A percentile compares a stretch with the other conserved stretches of the same genome.
Evolutionary conservation across 371 early-diverging fungal species (phyloP).

Genomic region (Choanephora cucurbitarum): DNA sequence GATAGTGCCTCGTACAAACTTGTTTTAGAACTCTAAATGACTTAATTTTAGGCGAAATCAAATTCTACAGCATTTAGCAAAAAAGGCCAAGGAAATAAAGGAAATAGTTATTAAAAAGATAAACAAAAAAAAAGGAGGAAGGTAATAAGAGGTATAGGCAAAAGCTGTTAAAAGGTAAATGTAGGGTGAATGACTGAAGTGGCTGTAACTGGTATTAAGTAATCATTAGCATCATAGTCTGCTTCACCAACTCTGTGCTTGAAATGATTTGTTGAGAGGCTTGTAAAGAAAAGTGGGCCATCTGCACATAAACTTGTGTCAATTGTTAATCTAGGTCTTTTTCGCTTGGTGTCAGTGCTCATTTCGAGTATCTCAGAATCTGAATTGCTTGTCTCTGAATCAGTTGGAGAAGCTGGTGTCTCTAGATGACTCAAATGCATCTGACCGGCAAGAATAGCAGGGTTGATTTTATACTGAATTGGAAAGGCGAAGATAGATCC

Average conservation of each 20-base stretch:
- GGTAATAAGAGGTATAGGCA: background rate
- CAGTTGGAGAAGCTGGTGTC: slow-evolving; percentile 21
- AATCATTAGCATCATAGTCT: slow-evolving; percentile 16
- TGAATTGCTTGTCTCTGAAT: slow-evolving; percentile 22
- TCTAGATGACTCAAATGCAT: slow-evolving; percentile 16
- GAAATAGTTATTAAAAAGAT: background rate
- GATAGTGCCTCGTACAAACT: background rate
- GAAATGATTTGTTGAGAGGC: slow-evolving; percentile 31
- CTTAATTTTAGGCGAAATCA: too few relatives aligned
- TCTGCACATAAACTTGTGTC: slow-evolving; percentile 27
- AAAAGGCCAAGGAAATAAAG: too few relatives aligned
- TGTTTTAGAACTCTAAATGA: too few relatives aligned
- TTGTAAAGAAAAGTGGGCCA: slow-evolving; percentile 35
- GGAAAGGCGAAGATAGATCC: slow-evolving; percentile 22
- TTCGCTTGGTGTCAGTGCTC: slow-evolving; percentile 7
- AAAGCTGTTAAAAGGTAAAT: background rate
- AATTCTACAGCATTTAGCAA: too few relatives aligned
- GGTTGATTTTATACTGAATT: slow-evolving; percentile 29
- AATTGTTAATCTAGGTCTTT: slow-evolving; percentile 26
- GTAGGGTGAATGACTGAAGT: background rate
- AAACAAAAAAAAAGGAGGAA: too few relatives aligned
- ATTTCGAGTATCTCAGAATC: slow-evolving; percentile 8
- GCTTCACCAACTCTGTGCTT: slow-evolving; percentile 9
- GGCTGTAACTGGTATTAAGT: slow-evolving; percentile 26
- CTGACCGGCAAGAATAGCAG: slow-evolving; percentile 9